phyloP scores from a whole-genome alignment of 257 asterid species.

The Marsdenia floribunda region DNA sequence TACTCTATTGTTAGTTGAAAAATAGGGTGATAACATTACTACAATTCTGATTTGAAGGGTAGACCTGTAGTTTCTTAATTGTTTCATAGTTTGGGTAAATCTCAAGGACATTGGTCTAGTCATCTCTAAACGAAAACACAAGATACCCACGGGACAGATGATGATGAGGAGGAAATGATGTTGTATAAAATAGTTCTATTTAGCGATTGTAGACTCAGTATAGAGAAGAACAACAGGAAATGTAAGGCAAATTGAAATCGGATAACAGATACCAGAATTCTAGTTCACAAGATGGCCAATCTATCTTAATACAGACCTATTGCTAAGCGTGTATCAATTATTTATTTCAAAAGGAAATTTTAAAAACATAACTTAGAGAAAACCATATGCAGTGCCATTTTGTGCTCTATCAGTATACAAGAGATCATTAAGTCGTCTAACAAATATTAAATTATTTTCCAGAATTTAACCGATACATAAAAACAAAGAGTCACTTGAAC shows the following conservation, averaged over 20 bases:
- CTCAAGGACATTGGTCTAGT: too few relatives aligned
- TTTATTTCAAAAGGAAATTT: background rate
- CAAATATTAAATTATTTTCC: background rate
- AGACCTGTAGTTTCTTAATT: too few relatives aligned
- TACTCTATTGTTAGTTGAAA: too few relatives aligned
- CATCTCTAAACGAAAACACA: too few relatives aligned
- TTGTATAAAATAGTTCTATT: background rate
- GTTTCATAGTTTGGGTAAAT: too few relatives aligned
- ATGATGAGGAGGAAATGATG: too few relatives aligned
- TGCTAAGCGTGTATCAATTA: background rate
- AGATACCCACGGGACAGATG: too few relatives aligned
- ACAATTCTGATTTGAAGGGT: too few relatives aligned
- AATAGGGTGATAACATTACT: too few relatives aligned
- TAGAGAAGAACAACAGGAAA: background rate
- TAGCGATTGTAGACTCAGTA: background rate
- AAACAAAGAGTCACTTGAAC: constrained; percentile 1
- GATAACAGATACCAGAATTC: background rate
- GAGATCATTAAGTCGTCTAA: background rate
- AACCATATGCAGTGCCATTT: background rate
- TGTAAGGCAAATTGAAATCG: background rate
- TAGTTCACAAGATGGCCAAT: background rate
- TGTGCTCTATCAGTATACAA: background rate
- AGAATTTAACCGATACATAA: background rate
- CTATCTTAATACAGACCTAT: background rate
- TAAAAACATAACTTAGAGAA: background rate